phyloP scores from a whole-genome alignment of 2,329 filamentous ascomycete species.

The Ophiostoma populinum region DNA sequence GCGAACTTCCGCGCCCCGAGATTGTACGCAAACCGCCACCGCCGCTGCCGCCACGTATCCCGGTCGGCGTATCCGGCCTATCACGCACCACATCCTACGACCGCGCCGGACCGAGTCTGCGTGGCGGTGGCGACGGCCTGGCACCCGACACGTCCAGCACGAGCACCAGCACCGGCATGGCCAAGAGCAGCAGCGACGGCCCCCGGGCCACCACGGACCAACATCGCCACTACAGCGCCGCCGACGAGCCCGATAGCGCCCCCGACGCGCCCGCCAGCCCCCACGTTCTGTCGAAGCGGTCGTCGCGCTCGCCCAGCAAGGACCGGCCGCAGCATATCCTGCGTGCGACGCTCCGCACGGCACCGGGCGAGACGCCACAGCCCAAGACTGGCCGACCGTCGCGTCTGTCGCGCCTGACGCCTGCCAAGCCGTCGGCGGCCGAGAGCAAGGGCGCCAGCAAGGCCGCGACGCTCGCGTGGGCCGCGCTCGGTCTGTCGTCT shows the following conservation, averaged over 20 bases:
- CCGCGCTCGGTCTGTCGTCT: constrained; percentile 21
- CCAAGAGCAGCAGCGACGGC: neutral
- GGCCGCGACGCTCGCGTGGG: constrained; percentile 48
- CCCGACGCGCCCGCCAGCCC: neutral
- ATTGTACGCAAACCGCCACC: constrained; percentile 27
- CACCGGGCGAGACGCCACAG: constrained; percentile 23
- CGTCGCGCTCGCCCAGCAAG: constrained; percentile 32
- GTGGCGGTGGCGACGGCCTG: too few species aligned
- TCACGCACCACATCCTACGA: constrained; percentile 31
- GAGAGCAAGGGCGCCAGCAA: constrained; percentile 41
- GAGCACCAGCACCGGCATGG: neutral
- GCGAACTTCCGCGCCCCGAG: constrained; percentile 52
- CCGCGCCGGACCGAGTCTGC: constrained; percentile 7
- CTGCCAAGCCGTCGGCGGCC: constrained; percentile 21
- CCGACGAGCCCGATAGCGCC: too few species aligned
- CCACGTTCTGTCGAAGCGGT: constrained; percentile 4
- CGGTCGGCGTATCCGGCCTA: too few species aligned
- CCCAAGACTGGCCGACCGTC: constrained; percentile 23
- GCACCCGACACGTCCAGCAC: too few species aligned
- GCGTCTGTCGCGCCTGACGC: constrained; percentile 20
- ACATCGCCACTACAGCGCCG: too few species aligned
- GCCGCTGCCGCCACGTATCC: constrained; percentile 28
- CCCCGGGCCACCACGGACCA: too few species aligned
- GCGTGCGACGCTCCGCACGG: constrained; percentile 41
- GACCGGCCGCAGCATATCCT: constrained; percentile 41